phyloP scores from a whole-genome alignment of 164 flowering plant genomes.

The Chimonanthus salicifolius region DNA sequence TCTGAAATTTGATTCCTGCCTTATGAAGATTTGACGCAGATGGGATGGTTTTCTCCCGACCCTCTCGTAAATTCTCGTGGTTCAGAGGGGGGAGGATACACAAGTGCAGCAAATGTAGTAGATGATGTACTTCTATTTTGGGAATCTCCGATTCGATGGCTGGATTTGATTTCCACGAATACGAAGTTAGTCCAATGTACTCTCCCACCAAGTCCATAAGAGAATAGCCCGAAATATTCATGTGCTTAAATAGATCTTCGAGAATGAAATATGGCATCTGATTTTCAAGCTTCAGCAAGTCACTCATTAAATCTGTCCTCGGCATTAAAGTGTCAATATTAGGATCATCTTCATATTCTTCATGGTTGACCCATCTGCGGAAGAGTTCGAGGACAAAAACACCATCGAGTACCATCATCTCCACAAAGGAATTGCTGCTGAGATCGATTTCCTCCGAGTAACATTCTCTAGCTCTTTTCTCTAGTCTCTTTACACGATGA shows the following conservation, averaged over 20 bases:
- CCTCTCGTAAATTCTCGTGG: background rate
- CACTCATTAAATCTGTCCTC: fast-evolving
- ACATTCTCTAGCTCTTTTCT: too few species aligned
- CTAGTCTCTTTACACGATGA: too few species aligned
- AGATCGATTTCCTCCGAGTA: background rate
- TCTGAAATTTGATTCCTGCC: background rate
- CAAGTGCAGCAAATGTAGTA: background rate
- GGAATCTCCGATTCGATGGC: background rate
- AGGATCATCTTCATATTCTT: background rate
- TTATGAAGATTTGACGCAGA: background rate
- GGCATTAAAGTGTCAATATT: fast-evolving
- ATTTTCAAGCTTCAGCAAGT: background rate
- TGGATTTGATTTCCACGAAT: background rate
- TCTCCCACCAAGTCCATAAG: too few species aligned
- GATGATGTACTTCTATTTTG: background rate
- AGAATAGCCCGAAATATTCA: background rate
- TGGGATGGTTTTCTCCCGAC: too few species aligned
- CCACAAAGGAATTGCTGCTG: background rate
- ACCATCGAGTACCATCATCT: conserved; percentile 8
- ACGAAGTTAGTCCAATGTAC: background rate
- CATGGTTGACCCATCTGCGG: background rate
- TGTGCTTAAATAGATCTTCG: background rate
- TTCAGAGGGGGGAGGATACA: fast-evolving
- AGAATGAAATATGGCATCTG: background rate
- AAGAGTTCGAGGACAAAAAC: conserved; percentile 6